phyloP scores from a whole-genome alignment of 192 early-diverging fungal species.

The Coemansia nantahalensis region DNA sequence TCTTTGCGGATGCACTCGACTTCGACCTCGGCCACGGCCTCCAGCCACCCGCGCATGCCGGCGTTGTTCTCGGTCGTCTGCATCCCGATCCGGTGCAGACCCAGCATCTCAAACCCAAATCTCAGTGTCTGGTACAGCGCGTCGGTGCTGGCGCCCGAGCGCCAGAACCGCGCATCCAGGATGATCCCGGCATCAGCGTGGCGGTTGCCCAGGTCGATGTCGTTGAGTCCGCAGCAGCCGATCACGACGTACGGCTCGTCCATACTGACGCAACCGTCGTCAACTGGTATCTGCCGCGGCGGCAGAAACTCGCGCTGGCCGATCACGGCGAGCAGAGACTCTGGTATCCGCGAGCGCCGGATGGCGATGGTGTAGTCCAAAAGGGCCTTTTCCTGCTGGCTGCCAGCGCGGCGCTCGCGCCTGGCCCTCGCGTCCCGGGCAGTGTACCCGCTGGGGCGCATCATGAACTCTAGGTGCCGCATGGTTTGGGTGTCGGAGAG shows the following conservation, averaged over 20 bases:
- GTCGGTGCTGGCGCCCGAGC: conserved; percentile 28
- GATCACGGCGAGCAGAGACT: conserved; percentile 8
- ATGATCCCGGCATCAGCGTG: conserved; percentile 37
- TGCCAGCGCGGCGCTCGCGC: conserved; percentile 16
- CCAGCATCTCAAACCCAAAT: conserved; percentile 34
- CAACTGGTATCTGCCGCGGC: conserved; percentile 16
- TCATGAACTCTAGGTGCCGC: conserved; percentile 36
- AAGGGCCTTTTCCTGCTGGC: conserved; percentile 24
- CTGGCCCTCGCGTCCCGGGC: conserved; percentile 9
- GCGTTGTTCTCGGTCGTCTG: conserved; percentile 27
- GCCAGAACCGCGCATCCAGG: conserved; percentile 45
- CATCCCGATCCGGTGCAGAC: conserved; percentile 39
- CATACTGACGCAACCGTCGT: conserved; percentile 22
- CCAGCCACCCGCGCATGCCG: conserved; percentile 51
- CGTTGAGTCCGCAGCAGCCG: conserved; percentile 40
- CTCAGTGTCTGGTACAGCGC: conserved; percentile 37
- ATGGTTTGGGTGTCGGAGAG: conserved; percentile 36
- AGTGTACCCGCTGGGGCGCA: conserved; percentile 20
- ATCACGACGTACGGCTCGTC: conserved; percentile 41
- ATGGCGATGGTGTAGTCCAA: conserved; percentile 36
- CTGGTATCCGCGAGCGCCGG: conserved; percentile 30
- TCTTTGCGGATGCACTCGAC: conserved; percentile 42
- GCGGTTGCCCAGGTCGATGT: conserved; percentile 23
- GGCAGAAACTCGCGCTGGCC: conserved; percentile 24
- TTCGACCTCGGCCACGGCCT: conserved; percentile 22